Conservation (phyloP, 1,284 basidiomycete species). For the Melampsora larici-populina region DNA sequence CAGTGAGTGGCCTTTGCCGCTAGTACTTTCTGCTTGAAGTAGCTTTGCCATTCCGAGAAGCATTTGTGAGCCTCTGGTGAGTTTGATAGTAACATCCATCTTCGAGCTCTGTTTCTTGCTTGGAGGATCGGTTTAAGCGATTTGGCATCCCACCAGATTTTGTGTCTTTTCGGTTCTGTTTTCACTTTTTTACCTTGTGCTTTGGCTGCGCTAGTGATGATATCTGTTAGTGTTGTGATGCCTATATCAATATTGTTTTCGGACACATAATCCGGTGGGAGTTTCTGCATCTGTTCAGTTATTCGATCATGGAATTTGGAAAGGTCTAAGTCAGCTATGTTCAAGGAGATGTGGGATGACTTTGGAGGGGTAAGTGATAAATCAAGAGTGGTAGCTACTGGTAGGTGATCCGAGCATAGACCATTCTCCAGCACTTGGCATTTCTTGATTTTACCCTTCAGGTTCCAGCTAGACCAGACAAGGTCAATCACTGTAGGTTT, state of each 20-base stretch:
- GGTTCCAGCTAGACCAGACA: not conserved
- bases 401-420: no score
- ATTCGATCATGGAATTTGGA: no score
- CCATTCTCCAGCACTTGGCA: no score
- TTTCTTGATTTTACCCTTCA: no score
- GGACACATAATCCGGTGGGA: no score
- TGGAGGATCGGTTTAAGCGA: not conserved
- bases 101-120: not conserved
- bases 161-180: not conserved
- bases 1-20: slow-evolving; percentile 4
- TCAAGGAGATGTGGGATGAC: no score
- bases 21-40: slow-evolving; percentile 16
- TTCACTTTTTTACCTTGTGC: not conserved
- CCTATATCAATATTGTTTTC: no score
- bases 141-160: no score
- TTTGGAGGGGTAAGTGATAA: no score
- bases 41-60: slow-evolving; percentile 7
- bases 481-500: not conserved
- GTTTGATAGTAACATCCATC: slow-evolving; percentile 21
- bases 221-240: not conserved
- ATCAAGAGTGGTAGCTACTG: no score
- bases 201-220: not conserved
- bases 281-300: no score
- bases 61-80: not conserved
- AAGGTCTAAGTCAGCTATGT: no score